A percentile compares a stretch with the other conserved stretches of the same genome.
phyloP scores from a whole-genome alignment of 2,329 filamentous ascomycete genomes.

The Penicillium sp. region DNA sequence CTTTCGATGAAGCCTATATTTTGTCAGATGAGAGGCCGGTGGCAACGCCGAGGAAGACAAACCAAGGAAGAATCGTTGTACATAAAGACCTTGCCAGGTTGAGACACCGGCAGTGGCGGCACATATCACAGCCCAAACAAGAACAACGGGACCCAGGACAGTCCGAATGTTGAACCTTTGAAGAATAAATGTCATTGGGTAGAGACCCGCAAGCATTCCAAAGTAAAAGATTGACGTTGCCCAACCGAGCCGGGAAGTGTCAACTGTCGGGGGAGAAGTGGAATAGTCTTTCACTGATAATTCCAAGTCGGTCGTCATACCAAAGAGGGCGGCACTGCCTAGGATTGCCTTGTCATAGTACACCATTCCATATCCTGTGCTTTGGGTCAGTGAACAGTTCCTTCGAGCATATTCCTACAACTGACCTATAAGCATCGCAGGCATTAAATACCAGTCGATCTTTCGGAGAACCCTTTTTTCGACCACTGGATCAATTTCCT shows the following conservation, averaged over 20 bases:
- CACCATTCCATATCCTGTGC: constrained; percentile 57
- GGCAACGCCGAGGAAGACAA: background rate
- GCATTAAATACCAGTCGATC: constrained; percentile 66
- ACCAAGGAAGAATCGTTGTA: constrained; percentile 60
- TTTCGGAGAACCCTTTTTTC: constrained; percentile 60
- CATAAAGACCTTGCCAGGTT: constrained; percentile 61
- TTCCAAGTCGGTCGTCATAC: constrained; percentile 67
- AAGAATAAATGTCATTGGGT: constrained; percentile 68
- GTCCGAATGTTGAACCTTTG: constrained; percentile 66
- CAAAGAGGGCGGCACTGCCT: constrained; percentile 69
- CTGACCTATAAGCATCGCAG: constrained; percentile 60
- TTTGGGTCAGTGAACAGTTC: background rate
- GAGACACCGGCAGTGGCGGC: constrained; percentile 67
- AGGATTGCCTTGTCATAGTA: constrained; percentile 75
- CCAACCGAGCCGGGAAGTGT: constrained; percentile 70
- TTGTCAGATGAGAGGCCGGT: background rate
- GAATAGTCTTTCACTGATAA: constrained; percentile 55
- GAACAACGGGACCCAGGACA: constrained; percentile 55
- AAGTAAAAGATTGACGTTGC: constrained; percentile 79
- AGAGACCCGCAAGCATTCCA: constrained; percentile 70
- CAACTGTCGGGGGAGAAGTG: constrained; percentile 54
- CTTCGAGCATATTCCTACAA: background rate
- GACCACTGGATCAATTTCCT: constrained; percentile 52
- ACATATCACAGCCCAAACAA: constrained; percentile 66
- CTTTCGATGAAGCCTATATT: constrained; percentile 55